Conservation (phyloP, 2,329 filamentous ascomycete species). For the Ophiostoma tasmaniense region DNA sequence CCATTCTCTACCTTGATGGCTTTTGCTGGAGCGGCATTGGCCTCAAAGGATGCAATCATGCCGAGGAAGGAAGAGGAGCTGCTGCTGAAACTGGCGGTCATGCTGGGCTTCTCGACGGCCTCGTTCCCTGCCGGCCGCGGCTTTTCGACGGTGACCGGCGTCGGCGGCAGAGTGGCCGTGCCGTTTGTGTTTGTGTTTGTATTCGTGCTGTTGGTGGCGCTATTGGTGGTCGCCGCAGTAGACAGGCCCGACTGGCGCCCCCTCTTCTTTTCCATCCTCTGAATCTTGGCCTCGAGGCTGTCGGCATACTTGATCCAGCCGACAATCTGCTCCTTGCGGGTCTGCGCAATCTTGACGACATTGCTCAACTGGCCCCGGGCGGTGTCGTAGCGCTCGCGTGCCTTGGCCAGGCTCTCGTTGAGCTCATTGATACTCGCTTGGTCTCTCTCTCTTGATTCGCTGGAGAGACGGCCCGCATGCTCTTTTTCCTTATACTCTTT, state of each 20-base stretch:
- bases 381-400: constrained; percentile 12
- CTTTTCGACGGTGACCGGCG: neutral
- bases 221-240: neutral
- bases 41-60: neutral
- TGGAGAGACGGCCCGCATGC: neutral
- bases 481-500: neutral
- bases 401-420: constrained; percentile 17
- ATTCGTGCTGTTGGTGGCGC: neutral
- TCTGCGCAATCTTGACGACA: constrained; percentile 32
- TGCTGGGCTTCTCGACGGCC: constrained; percentile 9
- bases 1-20: no score
- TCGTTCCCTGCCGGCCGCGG: neutral
- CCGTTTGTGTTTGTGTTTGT: neutral
- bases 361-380: constrained; percentile 29
- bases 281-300: constrained; percentile 36
- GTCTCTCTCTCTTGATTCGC: neutral
- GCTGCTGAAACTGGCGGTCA: constrained; percentile 14
- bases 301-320: constrained; percentile 40
- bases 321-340: constrained; percentile 35
- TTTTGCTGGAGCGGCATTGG: neutral
- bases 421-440: neutral
- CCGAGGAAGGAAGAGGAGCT: constrained; percentile 11
- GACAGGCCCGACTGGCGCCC: neutral
- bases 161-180: neutral
- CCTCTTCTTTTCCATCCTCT: constrained; percentile 33